Evolutionary conservation across 2,329 filamentous ascomycete species (phyloP), one percentile per base, ranked within the genome.

Genomic region (Pseudocercospora macadamiae): DNA sequence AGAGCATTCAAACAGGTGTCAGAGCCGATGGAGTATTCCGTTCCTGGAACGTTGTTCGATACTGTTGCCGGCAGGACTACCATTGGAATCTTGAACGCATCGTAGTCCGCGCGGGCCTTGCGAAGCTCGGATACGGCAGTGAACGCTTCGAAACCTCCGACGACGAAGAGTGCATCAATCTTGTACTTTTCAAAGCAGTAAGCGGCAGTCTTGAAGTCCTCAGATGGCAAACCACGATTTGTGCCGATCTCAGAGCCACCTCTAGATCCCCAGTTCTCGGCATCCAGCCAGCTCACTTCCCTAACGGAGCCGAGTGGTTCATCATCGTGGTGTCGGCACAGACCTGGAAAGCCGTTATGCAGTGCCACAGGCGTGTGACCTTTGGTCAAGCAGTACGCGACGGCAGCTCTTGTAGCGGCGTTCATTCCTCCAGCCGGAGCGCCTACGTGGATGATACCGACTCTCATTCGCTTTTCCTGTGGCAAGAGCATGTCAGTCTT

Each of bases 361-460:
- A 99, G 92, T 16, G 91, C 93, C 69, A 97, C 76, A 3, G 95
- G 90, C 53, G 91, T 91, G 75, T 99, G 95, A n/a, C 95, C 95
- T 59, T 92, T 86, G 44, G 90, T 89, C 58, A 96, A 76, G 74
- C 93, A 97, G 80, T 97, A 97, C 28, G 92, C 91, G 16, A 97
- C 93, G 12, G 91, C 93, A 26, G 91, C 93, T 66, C 95, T 87
- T 18, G 96, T 95, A 39, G 95, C 95, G 25, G 93, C 93, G 76
- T 99, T 99, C 90, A 99, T 97, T 69, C 95, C 95, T 75, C 95
- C 95, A 26, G 95, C 95, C 6, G 95, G 95, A 10, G 95, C 95
- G 70, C 95, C 95, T 21, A 97, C 93, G 70, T 97, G 96, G 76
- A 99, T 91, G 71, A 99, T 96, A 49, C 91, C 95, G 70, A 99